Conservation (phyloP, 202 grass and related monocot species). For the Cymbopogon flexuosus region DNA sequence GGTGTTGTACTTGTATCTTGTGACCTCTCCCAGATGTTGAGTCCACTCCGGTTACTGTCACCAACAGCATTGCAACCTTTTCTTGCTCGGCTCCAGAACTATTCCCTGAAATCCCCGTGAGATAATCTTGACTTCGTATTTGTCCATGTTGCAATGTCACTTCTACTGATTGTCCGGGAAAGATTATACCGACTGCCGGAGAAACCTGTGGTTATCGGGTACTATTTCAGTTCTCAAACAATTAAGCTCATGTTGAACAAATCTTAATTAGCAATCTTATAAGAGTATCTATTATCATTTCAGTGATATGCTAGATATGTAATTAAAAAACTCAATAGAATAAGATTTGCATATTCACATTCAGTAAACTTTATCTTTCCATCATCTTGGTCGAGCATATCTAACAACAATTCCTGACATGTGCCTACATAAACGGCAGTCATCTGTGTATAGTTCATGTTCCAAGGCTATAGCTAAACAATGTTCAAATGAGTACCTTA, state of each 20-base stretch:
- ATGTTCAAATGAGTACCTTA: background rate
- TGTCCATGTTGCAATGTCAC: constrained; percentile 48
- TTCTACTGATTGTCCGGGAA: constrained; percentile 52
- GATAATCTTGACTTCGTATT: constrained; percentile 33
- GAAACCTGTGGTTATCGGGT: constrained; percentile 45
- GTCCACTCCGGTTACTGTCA: constrained; percentile 41
- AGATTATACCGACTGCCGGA: constrained; percentile 62
- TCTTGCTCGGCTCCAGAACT: constrained; percentile 41
- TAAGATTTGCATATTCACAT: background rate
- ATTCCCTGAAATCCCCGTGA: constrained; percentile 33
- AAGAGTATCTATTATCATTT: background rate
- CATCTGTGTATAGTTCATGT: background rate
- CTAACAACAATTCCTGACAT: background rate
- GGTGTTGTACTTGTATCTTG: constrained; percentile 44
- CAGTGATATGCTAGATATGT: background rate
- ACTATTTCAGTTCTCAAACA: constrained; percentile 25
- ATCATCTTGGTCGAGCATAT: background rate
- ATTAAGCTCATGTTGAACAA: background rate
- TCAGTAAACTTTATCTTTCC: background rate
- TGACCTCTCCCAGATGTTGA: constrained; percentile 39
- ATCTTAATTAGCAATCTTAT: constrained; percentile 1
- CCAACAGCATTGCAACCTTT: constrained; percentile 29
- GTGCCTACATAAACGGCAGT: constrained; percentile 1
- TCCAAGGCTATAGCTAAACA: background rate
- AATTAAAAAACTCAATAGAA: background rate